Conservation (phyloP, 1,139 yeast species). For the Diutina mesorugosa region DNA sequence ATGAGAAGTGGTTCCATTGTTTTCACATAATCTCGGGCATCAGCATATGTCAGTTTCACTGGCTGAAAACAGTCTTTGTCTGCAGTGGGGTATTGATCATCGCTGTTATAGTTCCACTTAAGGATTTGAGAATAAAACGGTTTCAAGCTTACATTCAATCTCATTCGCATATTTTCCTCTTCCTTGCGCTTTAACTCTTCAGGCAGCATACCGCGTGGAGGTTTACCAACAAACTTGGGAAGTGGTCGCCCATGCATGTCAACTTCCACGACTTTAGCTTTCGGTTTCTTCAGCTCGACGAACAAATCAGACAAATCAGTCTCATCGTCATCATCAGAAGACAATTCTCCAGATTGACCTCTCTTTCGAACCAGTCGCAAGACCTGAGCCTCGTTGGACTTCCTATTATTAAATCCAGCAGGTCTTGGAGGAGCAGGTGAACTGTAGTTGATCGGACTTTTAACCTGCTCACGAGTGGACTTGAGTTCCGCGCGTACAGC, state of each 20-base stretch:
- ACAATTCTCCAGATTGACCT: slow-evolving; percentile 16
- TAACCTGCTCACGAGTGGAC: slow-evolving; percentile 7
- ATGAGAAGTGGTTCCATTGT: slow-evolving; percentile 70
- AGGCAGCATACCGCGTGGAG: neutral
- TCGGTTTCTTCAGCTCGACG: slow-evolving; percentile 18
- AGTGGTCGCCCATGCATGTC: slow-evolving; percentile 26
- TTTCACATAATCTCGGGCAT: slow-evolving; percentile 50
- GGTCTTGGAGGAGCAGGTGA: slow-evolving; percentile 68
- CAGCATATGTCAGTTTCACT: slow-evolving; percentile 33
- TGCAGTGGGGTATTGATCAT: slow-evolving; percentile 43
- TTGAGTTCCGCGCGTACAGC: slow-evolving; percentile 26
- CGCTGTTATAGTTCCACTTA: slow-evolving; percentile 62
- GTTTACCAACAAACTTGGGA: slow-evolving; percentile 5
- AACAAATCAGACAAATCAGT: slow-evolving; percentile 31
- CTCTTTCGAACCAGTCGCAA: slow-evolving; percentile 25
- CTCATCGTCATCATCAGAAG: slow-evolving; percentile 21
- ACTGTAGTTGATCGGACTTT: slow-evolving; percentile 14
- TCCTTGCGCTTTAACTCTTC: slow-evolving; percentile 40
- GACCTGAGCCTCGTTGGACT: slow-evolving; percentile 10
- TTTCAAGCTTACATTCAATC: slow-evolving; percentile 66
- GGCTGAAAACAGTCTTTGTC: slow-evolving; percentile 25
- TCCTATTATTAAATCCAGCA: slow-evolving; percentile 59
- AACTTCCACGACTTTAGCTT: slow-evolving; percentile 24
- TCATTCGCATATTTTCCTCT: slow-evolving; percentile 66
- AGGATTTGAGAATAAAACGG: slow-evolving; percentile 63